These are phyloP conservation scores for Leptographium lundbergii DNA, from an alignment of 2,329 filamentous ascomycete genomes.

Conservation along the genomic window DNA sequence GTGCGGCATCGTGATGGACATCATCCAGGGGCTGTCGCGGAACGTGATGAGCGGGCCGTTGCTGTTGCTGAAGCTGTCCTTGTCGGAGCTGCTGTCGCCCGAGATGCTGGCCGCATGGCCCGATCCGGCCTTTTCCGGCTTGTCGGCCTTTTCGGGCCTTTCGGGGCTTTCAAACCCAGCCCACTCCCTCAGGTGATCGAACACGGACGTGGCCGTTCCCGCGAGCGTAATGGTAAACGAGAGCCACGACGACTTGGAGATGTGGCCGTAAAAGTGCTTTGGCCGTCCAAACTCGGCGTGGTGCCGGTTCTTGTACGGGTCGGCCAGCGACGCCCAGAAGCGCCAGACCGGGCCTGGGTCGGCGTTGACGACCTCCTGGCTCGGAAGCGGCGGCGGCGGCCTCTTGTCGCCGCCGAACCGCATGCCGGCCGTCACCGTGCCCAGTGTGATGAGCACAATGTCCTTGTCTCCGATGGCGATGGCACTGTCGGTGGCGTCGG, in stretches of 20 bases:
- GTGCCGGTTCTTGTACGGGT: constrained; percentile 12
- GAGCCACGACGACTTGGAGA: constrained; percentile 21
- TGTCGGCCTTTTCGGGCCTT: not conserved
- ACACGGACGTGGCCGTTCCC: constrained; percentile 16
- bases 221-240: constrained; percentile 24
- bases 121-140: not conserved
- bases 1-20: constrained; percentile 23
- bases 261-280: constrained; percentile 23
- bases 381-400: constrained; percentile 14
- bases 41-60: constrained; percentile 20
- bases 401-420: constrained; percentile 18
- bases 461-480: constrained; percentile 14
- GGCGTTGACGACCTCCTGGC: constrained; percentile 10
- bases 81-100: constrained; percentile 12
- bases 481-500: not conserved
- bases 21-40: constrained; percentile 23
- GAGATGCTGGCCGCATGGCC: not conserved
- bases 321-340: constrained; percentile 22
- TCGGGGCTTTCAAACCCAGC: constrained; percentile 1
- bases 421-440: constrained; percentile 21
- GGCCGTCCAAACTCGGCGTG: constrained; percentile 23
- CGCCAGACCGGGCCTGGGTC: constrained; percentile 25
- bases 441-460: constrained; percentile 23
- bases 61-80: constrained; percentile 4
- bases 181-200: constrained; percentile 15